Base-by-base conservation (phyloP, 192 early-diverging fungal species). In the Coemansia asiatica region DNA sequence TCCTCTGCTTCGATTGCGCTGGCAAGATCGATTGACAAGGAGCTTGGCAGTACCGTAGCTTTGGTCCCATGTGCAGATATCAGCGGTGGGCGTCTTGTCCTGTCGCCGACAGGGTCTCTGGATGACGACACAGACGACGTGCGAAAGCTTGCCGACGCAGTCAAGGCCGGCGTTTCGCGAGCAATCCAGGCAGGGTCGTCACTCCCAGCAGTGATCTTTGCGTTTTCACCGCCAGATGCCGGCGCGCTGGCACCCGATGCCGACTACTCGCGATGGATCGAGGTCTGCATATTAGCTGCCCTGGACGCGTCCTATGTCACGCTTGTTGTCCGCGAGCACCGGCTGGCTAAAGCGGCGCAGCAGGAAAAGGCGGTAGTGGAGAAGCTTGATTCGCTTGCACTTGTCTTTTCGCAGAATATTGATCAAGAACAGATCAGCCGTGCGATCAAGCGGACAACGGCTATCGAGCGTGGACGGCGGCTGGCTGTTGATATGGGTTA, bases 51-150 rank as follows among this genome's bases (percentile, higher is more conserved):
- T 29, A 26, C 64, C 2, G 66, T 72, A 25, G 68, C 49, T 0
- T 63, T 82, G 16, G 63, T 77, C 21, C 75, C 71, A 0, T 36
- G 59, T 6, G 54, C 66, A 1, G 26, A 63, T n/a, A 88, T 85
- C 15, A 87, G 87, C 27, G 87, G 87, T 47, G 77, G 81, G 4
- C 86, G 90, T 26, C 66, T 92, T 25, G 78, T 94, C 16, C 65
- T 92, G n/a, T 86, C 86, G 6, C 91, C 93, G n/a, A 91, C 86
- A 27, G 91, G 89, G 26, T 84, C 87, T 13, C 67, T 92, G 6
- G 63, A 75, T 58, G 86, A 85, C 59, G 93, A 94, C 71, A 85
- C 88, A 25, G 93, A 94, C 69, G 93, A 94, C 76, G 90, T 90
- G 47, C 86, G 93, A 68, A 87, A 90, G 62, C 88, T 88, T 58